Evolutionary conservation across 2,329 filamentous ascomycete genomes (phyloP).

Genomic region (Ophiostoma populinum): DNA sequence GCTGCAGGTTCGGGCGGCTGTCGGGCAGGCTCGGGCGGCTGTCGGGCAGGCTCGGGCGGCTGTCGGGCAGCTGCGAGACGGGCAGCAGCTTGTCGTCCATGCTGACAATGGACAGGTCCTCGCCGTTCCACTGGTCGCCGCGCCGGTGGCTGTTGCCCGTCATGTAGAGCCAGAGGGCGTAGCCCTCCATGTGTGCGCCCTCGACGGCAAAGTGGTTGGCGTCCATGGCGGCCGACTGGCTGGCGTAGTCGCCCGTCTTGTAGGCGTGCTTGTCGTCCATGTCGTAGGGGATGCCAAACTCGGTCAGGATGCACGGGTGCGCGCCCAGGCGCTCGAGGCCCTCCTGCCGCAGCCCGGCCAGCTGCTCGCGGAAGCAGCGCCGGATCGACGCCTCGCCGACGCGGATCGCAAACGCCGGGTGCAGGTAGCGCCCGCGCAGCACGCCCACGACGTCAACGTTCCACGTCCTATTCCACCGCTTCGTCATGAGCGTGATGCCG

Average conservation of each 20-base stretch:
- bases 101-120: slow-evolving; percentile 84
- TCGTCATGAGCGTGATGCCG: slow-evolving; percentile 88
- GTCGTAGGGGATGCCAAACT: slow-evolving; percentile 96
- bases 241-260: slow-evolving; percentile 86
- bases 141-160: slow-evolving; percentile 69
- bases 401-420: slow-evolving; percentile 81
- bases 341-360: slow-evolving; percentile 68
- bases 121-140: slow-evolving; percentile 94
- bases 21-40: slow-evolving; percentile 32
- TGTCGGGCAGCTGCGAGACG: slow-evolving; percentile 29
- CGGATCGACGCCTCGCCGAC: slow-evolving; percentile 86
- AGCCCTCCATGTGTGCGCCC: slow-evolving; percentile 66
- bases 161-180: slow-evolving; percentile 79
- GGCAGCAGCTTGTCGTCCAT: slow-evolving; percentile 56
- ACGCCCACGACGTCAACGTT: slow-evolving; percentile 93
- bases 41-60: slow-evolving; percentile 13
- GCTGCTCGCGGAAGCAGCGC: slow-evolving; percentile 80
- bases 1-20: slow-evolving; percentile 17
- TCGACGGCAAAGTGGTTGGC: slow-evolving; percentile 91
- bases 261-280: slow-evolving; percentile 97
- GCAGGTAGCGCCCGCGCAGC: slow-evolving; percentile 71
- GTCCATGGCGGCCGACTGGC: slow-evolving; percentile 82
- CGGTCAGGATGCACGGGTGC: slow-evolving; percentile 77
- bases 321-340: slow-evolving; percentile 76
- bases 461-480: slow-evolving; percentile 96